phyloP scores from a whole-genome alignment of 192 early-diverging fungal species.

The Coemansia sp. region DNA sequence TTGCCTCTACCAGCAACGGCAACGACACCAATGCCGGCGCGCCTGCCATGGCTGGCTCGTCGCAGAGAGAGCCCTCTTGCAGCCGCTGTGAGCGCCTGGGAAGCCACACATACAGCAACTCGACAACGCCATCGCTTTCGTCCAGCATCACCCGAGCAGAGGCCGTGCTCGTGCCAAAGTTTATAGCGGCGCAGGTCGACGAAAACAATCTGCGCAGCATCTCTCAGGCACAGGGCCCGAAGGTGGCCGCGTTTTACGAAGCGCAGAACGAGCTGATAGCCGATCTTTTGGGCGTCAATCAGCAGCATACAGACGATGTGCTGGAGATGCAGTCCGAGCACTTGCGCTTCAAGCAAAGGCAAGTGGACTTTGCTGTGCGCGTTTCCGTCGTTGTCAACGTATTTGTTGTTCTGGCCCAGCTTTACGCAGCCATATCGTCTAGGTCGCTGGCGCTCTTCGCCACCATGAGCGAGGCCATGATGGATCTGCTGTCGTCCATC shows the following conservation, averaged over 20 bases:
- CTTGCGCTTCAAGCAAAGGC: conserved; percentile 31
- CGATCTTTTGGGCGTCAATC: conserved; percentile 43
- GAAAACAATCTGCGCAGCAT: conserved; percentile 33
- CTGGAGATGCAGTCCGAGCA: conserved; percentile 39
- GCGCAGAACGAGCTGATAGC: conserved; percentile 51
- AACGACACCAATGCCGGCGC: not conserved
- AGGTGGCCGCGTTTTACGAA: conserved; percentile 51
- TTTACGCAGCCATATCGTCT: conserved; percentile 71
- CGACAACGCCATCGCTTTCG: conserved; percentile 11
- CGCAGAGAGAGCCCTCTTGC: conserved; percentile 1
- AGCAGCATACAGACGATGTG: conserved; percentile 46
- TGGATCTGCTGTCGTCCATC: conserved; percentile 70
- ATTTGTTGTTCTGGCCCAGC: conserved; percentile 62
- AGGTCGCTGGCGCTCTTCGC: conserved; percentile 74
- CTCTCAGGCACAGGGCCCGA: conserved; percentile 24
- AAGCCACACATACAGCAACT: conserved; percentile 5
- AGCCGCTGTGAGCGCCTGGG: conserved; percentile 9
- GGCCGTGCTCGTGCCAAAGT: conserved; percentile 43
- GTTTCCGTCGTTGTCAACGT: conserved; percentile 68
- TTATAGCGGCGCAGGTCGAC: conserved; percentile 43
- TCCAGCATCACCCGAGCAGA: conserved; percentile 42
- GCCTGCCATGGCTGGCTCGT: not conserved
- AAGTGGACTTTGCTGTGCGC: conserved; percentile 61
- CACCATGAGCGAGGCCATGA: conserved; percentile 76
- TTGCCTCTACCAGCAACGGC: conserved; percentile 5